Evolutionary conservation across 495 filamentous ascomycete genomes (phyloP).

Genomic region (Aspergillus carlsbadensis): DNA sequence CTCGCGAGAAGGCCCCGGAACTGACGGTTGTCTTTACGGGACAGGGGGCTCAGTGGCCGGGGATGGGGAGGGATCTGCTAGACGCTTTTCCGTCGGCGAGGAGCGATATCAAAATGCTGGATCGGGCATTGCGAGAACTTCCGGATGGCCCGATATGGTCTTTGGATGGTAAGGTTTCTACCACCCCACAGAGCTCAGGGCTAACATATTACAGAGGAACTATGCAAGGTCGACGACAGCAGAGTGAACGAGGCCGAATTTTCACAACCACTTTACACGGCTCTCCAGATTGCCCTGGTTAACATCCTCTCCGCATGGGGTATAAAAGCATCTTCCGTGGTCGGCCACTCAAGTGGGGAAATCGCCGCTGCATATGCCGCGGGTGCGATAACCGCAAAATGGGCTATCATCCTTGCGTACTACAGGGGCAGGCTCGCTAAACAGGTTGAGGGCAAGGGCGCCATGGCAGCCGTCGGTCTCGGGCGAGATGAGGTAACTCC

Average conservation of each 20-base stretch:
- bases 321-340: conserved; percentile 9
- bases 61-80: conserved; percentile 21
- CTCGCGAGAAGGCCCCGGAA: background rate
- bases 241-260: conserved; percentile 7
- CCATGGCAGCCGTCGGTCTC: conserved; percentile 40
- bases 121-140: background rate
- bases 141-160: conserved; percentile 2
- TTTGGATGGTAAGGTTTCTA: background rate
- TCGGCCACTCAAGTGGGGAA: conserved; percentile 25
- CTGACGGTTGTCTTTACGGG: conserved; percentile 20
- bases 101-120: background rate
- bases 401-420: conserved; percentile 31
- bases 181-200: background rate
- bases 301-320: conserved; percentile 14
- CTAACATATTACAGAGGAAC: conserved; percentile 1
- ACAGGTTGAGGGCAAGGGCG: background rate
- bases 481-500: conserved; percentile 14
- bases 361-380: conserved; percentile 22
- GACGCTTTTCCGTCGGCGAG: conserved; percentile 1
- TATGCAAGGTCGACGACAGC: background rate
- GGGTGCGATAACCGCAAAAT: conserved; percentile 5
- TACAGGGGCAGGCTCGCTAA: conserved; percentile 31
- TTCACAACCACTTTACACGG: conserved; percentile 32
- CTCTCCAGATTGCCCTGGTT: conserved; percentile 26
- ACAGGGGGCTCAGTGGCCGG: conserved; percentile 27